Conservation (phyloP, 495 filamentous ascomycete species). For the Corynascus novoguineensis region DNA sequence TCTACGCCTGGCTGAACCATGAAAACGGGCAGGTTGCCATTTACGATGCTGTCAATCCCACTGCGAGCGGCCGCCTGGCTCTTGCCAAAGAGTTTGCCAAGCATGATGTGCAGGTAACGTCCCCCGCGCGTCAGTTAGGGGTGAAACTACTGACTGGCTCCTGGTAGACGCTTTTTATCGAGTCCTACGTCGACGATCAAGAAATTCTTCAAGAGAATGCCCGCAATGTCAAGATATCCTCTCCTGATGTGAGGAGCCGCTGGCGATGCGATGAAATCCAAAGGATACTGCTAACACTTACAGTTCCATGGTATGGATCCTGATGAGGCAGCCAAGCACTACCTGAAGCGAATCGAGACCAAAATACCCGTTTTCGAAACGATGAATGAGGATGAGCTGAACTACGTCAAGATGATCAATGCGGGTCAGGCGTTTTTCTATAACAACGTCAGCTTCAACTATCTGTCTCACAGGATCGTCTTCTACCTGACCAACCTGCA, state of each 20-base stretch:
- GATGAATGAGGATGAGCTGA: constrained; percentile 88
- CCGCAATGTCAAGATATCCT: constrained; percentile 93
- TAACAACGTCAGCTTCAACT: constrained; percentile 93
- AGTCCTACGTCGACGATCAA: constrained; percentile 89
- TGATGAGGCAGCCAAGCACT: constrained; percentile 86
- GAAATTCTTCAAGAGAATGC: constrained; percentile 96
- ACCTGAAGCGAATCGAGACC: constrained; percentile 78
- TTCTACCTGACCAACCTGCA: constrained; percentile 97
- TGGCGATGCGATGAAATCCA: not conserved
- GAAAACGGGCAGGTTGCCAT: constrained; percentile 98
- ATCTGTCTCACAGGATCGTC: constrained; percentile 91
- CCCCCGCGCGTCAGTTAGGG: not conserved
- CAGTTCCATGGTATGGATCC: constrained; percentile 85
- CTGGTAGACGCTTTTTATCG: constrained; percentile 82
- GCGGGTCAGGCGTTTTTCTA: constrained; percentile 87
- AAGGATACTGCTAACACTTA: constrained; percentile 24
- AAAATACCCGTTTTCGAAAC: constrained; percentile 96
- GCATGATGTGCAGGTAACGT: constrained; percentile 78
- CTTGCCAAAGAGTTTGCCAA: constrained; percentile 95
- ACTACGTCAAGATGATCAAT: constrained; percentile 99
- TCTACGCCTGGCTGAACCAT: constrained; percentile 90
- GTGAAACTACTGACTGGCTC: constrained; percentile 7
- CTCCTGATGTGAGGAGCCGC: constrained; percentile 67
- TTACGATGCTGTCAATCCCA: constrained; percentile 97
- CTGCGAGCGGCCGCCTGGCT: constrained; percentile 73